These are phyloP conservation scores for Ceratocystiopsis sp. DNA, from an alignment of 2,329 filamentous ascomycete genomes.

Conservation along the genomic window DNA sequence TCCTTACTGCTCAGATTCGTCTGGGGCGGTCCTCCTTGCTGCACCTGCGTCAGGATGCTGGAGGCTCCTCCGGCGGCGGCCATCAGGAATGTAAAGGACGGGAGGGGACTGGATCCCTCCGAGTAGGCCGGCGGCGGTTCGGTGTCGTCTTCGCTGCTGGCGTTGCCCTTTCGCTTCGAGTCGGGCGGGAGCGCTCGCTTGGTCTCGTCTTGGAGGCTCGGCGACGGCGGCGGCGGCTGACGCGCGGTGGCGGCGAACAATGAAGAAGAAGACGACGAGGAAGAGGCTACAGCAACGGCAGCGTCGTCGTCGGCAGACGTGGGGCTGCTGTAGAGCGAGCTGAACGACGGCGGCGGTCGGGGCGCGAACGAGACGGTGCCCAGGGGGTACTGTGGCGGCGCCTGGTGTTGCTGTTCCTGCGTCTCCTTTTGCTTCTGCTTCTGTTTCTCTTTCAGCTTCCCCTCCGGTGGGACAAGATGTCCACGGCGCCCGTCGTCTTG, in stretches of 20 bases:
- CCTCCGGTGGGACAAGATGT: too few species aligned
- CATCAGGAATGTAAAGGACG: slow-evolving; percentile 93
- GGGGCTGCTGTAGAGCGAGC: slow-evolving; percentile 33
- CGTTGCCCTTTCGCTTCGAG: slow-evolving; percentile 47
- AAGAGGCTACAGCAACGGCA: slow-evolving; percentile 37
- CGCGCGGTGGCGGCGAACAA: slow-evolving; percentile 15
- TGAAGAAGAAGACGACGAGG: neutral
- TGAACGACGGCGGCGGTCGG: slow-evolving; percentile 36
- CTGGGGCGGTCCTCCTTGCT: slow-evolving; percentile 78
- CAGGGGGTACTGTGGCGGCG: too few species aligned
- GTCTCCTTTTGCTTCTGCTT: too few species aligned
- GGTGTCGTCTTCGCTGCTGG: slow-evolving; percentile 57
- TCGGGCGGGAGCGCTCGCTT: slow-evolving; percentile 73
- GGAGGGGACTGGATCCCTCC: slow-evolving; percentile 82
- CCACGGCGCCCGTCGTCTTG: too few species aligned
- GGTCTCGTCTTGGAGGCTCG: slow-evolving; percentile 41
- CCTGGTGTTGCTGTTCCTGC: too few species aligned
- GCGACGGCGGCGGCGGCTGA: slow-evolving; percentile 16
- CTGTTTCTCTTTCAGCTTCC: too few species aligned
- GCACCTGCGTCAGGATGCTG: slow-evolving; percentile 98
- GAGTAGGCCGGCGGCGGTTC: slow-evolving; percentile 94
- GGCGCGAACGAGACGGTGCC: too few species aligned
- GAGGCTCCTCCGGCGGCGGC: slow-evolving; percentile 89
- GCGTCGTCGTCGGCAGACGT: slow-evolving; percentile 27
- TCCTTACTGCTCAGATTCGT: slow-evolving; percentile 69